Evolutionary conservation across 148 eudicot species (phyloP), one percentile per base, ranked within the genome.

Genomic region (Spergularia bocconei): DNA sequence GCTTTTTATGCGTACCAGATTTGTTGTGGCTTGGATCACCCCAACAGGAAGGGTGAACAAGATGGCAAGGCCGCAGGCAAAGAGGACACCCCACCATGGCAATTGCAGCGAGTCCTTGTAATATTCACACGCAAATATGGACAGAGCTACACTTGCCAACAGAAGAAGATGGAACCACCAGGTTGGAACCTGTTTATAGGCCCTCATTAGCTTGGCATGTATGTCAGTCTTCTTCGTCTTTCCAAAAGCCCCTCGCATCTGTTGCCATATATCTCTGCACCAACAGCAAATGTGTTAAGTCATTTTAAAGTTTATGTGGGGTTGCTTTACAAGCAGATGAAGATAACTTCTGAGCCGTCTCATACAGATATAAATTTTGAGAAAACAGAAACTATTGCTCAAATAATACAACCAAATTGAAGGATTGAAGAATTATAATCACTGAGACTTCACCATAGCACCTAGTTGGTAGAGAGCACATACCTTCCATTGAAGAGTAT

Each of bases 71-170:
- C 63, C 84, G 25, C 93, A 92, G 52, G 93, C 88, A 12, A 90
- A 79, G 63, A 89, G 69, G 48, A 93, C 96, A 51, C 96, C 98
- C 96, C 96, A 91, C 92, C 93, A 91, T 11, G 91, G 93, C 70
- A 92, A 79, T 38, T 92, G 96, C 10, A 92, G 91, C 12, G 80
- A 63, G 7, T 82, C 83, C 23, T 87, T 79, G 77, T 90, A 92
- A 54, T 84, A 82, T 55, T 74, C 75, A 14, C 87, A 84, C 5
- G 88, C 84, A 33, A 84, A 88, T n/a, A 90, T 52, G 20, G 87
- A 85, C 13, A 82, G 61, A 0, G 77, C 91, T 16, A 92, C 74
- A 68, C 79, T 87, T 8, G 66, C 72, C 38, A 77, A 67, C 0
- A 90, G 81, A 63, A 88, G 79, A 63, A 69, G 66, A n/a, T 83